Conservation (phyloP, 2,329 filamentous ascomycete genomes). For the Colletotrichum sublineola region DNA sequence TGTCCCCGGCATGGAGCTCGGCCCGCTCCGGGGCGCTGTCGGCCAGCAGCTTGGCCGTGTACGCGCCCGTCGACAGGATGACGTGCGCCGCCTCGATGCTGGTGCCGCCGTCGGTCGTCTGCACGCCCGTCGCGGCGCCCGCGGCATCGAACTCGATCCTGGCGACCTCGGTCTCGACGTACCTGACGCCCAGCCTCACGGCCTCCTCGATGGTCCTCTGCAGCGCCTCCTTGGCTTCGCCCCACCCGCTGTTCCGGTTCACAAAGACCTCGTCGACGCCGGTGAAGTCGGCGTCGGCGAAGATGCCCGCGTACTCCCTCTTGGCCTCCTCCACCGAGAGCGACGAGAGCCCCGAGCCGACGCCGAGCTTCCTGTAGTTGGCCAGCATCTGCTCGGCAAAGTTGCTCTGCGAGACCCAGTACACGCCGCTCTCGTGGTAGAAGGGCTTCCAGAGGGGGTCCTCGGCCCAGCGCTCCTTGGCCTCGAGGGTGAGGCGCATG, state of each 20-base stretch:
- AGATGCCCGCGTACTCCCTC: constrained; percentile 63
- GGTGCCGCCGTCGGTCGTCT: constrained; percentile 61
- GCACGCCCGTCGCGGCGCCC: constrained; percentile 63
- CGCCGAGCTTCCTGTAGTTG: constrained; percentile 48
- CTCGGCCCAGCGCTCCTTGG: constrained; percentile 47
- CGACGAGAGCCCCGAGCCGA: constrained; percentile 52
- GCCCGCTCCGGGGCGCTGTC: constrained; percentile 57
- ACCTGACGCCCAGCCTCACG: constrained; percentile 64
- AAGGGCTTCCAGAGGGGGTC: constrained; percentile 48
- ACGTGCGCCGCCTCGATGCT: constrained; percentile 63
- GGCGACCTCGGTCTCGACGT: constrained; percentile 60
- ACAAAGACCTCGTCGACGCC: constrained; percentile 66
- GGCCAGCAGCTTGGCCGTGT: constrained; percentile 63
- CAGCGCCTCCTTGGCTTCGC: constrained; percentile 66
- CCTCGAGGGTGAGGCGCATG: constrained; percentile 49
- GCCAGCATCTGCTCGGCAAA: constrained; percentile 52
- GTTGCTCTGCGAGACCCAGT: constrained; percentile 52
- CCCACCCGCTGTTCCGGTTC: constrained; percentile 69
- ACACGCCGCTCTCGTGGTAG: constrained; percentile 54
- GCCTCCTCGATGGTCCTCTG: constrained; percentile 61
- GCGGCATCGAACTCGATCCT: constrained; percentile 55
- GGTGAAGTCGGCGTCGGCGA: constrained; percentile 65
- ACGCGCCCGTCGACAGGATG: constrained; percentile 63
- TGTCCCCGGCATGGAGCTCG: constrained; percentile 59
- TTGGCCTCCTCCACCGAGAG: constrained; percentile 63